Evolutionary conservation across 495 filamentous ascomycete genomes (phyloP).

Genomic region (Neurospora hispaniola): DNA sequence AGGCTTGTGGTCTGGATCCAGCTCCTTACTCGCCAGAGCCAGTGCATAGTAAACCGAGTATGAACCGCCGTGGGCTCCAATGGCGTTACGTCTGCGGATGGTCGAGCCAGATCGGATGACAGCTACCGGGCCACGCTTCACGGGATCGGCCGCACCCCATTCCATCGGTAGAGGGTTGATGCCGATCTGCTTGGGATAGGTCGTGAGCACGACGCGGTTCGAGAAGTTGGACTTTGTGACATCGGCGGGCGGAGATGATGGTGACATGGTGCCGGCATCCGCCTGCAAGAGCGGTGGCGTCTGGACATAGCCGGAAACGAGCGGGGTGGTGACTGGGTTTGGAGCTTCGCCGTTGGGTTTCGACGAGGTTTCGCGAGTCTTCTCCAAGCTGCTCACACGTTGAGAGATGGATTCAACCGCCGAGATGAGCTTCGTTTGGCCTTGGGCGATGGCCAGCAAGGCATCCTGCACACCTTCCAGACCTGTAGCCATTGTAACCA

Average conservation of each 20-base stretch:
- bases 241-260: slow-evolving; percentile 10
- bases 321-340: slow-evolving; percentile 11
- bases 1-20: slow-evolving; percentile 70
- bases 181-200: slow-evolving; percentile 88
- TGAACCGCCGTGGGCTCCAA: slow-evolving; percentile 86
- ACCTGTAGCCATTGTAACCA: slow-evolving; percentile 10
- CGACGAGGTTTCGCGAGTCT: neutral
- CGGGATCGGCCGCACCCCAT: slow-evolving; percentile 74
- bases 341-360: neutral
- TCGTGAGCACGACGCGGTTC: slow-evolving; percentile 49
- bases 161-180: slow-evolving; percentile 82
- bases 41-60: slow-evolving; percentile 95
- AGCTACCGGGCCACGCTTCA: slow-evolving; percentile 75
- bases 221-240: slow-evolving; percentile 18
- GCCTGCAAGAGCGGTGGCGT: slow-evolving; percentile 18
- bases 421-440: slow-evolving; percentile 48
- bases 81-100: slow-evolving; percentile 74
- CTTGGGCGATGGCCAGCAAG: slow-evolving; percentile 42
- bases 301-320: slow-evolving; percentile 12
- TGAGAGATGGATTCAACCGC: slow-evolving; percentile 56
- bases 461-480: slow-evolving; percentile 43
- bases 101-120: slow-evolving; percentile 68
- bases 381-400: slow-evolving; percentile 29
- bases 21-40: slow-evolving; percentile 81
- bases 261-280: slow-evolving; percentile 22